These are phyloP conservation scores for Cladophialophora carrionii DNA, from an alignment of 2,329 filamentous ascomycete species.

Conservation along the genomic window DNA sequence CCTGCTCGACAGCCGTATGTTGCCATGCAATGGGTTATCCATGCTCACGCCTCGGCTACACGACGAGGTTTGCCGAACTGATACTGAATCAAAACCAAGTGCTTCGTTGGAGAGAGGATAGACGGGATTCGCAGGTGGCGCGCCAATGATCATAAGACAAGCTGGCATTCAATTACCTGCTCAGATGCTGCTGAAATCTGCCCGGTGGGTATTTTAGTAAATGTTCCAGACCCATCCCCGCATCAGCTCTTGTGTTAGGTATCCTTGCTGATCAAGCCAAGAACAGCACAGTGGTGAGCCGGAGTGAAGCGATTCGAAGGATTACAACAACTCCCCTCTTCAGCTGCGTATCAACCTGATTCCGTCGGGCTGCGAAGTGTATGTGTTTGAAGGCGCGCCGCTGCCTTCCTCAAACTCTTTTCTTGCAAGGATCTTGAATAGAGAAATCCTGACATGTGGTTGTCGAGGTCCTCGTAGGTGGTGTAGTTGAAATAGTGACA, in stretches of 20 bases:
- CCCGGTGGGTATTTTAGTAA: background rate
- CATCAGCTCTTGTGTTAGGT: background rate
- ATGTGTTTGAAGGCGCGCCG: constrained; percentile 15
- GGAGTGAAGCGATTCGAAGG: constrained; percentile 1
- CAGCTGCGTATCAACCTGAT: background rate
- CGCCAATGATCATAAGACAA: background rate
- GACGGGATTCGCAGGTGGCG: background rate
- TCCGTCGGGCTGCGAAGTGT: too few relatives aligned
- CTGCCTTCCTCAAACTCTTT: constrained; percentile 23
- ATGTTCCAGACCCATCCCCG: background rate
- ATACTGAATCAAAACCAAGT: background rate
- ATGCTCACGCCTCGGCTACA: background rate
- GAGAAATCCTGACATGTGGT: constrained; percentile 33
- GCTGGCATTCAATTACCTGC: background rate
- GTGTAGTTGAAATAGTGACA: constrained; percentile 27
- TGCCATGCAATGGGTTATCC: background rate
- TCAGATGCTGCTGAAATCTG: background rate
- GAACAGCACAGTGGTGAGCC: background rate
- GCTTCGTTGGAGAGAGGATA: background rate
- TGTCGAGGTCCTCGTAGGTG: constrained; percentile 32
- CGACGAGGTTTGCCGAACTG: background rate
- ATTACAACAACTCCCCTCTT: background rate
- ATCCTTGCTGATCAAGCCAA: background rate
- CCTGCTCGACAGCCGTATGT: background rate
- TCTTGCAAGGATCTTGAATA: constrained; percentile 32